phyloP scores from a whole-genome alignment of 129 eudicot species.

The Deinandra increscens region DNA sequence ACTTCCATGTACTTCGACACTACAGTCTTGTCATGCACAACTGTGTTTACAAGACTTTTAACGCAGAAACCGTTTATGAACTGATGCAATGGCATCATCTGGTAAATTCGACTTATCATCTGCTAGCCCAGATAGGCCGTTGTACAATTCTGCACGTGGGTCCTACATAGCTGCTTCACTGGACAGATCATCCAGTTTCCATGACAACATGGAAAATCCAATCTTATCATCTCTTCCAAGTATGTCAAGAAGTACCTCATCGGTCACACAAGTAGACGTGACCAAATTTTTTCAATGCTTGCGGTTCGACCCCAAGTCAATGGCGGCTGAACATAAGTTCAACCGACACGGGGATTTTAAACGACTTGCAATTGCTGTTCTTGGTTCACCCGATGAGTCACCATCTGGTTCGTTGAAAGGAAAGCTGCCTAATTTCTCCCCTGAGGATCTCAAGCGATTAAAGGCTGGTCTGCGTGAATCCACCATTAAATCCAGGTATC shows the following conservation, averaged over 20 bases:
- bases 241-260: constrained; percentile 71
- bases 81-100: constrained; percentile 82
- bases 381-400: constrained; percentile 67
- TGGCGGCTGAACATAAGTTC: constrained; percentile 63
- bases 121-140: constrained; percentile 77
- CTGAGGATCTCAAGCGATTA: constrained; percentile 65
- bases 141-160: constrained; percentile 66
- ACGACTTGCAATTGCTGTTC: constrained; percentile 56
- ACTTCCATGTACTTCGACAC: constrained; percentile 45
- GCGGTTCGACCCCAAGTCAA: constrained; percentile 73
- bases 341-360: constrained; percentile 61
- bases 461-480: constrained; percentile 71
- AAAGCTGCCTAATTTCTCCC: constrained; percentile 47
- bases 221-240: constrained; percentile 73
- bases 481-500: constrained; percentile 65
- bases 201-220: constrained; percentile 78
- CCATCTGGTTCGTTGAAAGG: constrained; percentile 39
- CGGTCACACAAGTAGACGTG: constrained; percentile 60
- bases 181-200: constrained; percentile 78
- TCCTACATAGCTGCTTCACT: constrained; percentile 56
- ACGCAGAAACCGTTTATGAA: constrained; percentile 40
- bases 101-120: constrained; percentile 73
- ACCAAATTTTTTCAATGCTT: constrained; percentile 70
- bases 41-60: constrained; percentile 43
- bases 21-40: constrained; percentile 60